These are phyloP conservation scores for Luzula sylvatica DNA, from an alignment of 176 grass and related monocot genomes.

Conservation along the genomic window DNA sequence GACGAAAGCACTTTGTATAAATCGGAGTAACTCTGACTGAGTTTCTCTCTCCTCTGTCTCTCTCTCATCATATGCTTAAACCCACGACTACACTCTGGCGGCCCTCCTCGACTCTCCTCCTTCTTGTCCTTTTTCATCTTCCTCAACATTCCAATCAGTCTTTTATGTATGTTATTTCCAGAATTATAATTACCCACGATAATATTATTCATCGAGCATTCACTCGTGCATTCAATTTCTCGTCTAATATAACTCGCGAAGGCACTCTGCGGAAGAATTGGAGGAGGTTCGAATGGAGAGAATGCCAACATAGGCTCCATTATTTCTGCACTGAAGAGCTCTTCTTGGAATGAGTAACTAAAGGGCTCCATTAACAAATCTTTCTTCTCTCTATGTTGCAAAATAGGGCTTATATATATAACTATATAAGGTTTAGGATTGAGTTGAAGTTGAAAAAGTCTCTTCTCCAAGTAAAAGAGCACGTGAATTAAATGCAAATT, in stretches of 20 bases:
- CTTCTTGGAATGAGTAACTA: slow-evolving; percentile 45
- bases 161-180: slow-evolving; percentile 23
- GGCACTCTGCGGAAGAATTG: neutral
- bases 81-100: slow-evolving; percentile 51
- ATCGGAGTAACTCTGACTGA: slow-evolving; percentile 94
- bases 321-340: slow-evolving; percentile 19
- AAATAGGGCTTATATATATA: neutral
- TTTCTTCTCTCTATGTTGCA: neutral
- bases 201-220: neutral
- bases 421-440: neutral
- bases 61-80: slow-evolving; percentile 98
- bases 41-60: slow-evolving; percentile 81
- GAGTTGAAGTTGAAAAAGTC: slow-evolving; percentile 19
- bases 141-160: slow-evolving; percentile 27
- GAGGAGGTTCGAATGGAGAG: slow-evolving; percentile 22
- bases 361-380: slow-evolving; percentile 65
- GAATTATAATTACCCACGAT: neutral
- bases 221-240: neutral
- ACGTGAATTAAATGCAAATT: slow-evolving; percentile 12
- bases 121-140: slow-evolving; percentile 1
- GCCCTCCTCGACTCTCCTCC: neutral
- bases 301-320: slow-evolving; percentile 19
- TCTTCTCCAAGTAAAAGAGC: neutral
- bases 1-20: slow-evolving; percentile 53
- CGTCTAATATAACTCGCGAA: no score